Percentiles rank a stretch among this genome's conserved stretches.
Conservation (phyloP, 257 asterid genomes). For the Osmanthus fragrans region DNA sequence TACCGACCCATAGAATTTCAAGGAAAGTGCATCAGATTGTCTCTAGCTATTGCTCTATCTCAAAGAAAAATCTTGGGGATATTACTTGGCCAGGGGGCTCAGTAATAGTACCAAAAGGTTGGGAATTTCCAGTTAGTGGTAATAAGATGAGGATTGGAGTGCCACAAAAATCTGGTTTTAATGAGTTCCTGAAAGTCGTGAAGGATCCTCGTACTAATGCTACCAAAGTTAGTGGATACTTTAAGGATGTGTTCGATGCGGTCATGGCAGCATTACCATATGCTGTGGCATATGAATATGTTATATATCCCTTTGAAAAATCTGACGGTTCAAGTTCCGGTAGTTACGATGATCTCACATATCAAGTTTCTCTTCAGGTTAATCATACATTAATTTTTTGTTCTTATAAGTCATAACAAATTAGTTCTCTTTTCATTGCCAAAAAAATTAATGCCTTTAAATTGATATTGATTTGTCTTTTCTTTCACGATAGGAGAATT, state of each 20-base stretch:
- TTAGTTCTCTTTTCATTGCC: background rate
- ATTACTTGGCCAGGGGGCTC: conserved; percentile 59
- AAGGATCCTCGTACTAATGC: conserved; percentile 13
- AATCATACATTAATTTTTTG: background rate
- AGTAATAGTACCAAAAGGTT: conserved; percentile 41
- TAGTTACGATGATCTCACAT: conserved; percentile 21
- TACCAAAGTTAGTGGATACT: conserved; percentile 19
- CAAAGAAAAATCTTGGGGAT: conserved; percentile 12
- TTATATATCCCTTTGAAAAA: conserved; percentile 7
- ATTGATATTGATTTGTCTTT: background rate
- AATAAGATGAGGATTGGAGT: conserved; percentile 37
- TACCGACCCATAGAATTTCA: conserved; percentile 10
- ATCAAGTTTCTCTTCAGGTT: conserved; percentile 15
- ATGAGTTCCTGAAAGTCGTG: conserved; percentile 37
- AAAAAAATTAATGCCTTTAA: background rate
- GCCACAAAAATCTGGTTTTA: conserved; percentile 40
- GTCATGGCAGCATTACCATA: conserved; percentile 18
- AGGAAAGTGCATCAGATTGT: background rate
- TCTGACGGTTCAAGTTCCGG: background rate
- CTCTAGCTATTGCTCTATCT: background rate
- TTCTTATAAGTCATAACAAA: background rate
- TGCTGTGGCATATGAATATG: conserved; percentile 12
- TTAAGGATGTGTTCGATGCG: conserved; percentile 28
- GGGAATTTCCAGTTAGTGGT: conserved; percentile 41
- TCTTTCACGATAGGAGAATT: conserved; percentile 24